phyloP scores from a whole-genome alignment of 2,329 filamentous ascomycete species.

The Penicillium sp. region DNA sequence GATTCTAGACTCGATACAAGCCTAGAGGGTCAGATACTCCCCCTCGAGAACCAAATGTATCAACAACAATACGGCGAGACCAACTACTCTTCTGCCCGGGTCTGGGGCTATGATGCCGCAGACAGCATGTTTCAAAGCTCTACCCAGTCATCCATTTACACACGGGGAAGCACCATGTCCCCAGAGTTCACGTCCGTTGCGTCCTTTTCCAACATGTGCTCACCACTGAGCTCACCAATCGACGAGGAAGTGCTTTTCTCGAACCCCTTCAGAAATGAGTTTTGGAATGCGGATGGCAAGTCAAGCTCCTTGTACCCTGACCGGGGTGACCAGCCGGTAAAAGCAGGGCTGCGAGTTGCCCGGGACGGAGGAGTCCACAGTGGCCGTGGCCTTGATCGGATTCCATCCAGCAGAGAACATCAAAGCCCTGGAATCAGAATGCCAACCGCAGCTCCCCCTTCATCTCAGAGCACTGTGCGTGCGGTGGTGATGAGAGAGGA shows the following conservation, averaged over 20 bases:
- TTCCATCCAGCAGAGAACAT: conserved; percentile 16
- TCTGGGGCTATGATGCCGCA: neutral
- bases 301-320: conserved; percentile 22
- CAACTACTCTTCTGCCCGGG: neutral
- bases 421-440: neutral
- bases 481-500: neutral
- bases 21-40: neutral
- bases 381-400: conserved; percentile 20
- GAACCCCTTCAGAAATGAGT: conserved; percentile 25
- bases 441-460: neutral
- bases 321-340: conserved; percentile 25
- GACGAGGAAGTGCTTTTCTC: conserved; percentile 25
- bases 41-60: neutral
- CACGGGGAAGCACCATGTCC: conserved; percentile 12
- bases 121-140: conserved; percentile 2
- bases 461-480: neutral
- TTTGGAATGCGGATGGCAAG: conserved; percentile 32
- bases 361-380: conserved; percentile 24
- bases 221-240: conserved; percentile 18
- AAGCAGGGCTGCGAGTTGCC: conserved; percentile 15
- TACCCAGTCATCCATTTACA: conserved; percentile 7
- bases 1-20: neutral
- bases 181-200: neutral
- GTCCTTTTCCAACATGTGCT: conserved; percentile 19
- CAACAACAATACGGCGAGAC: neutral